Evolutionary conservation across 2,329 filamentous ascomycete species (phyloP).

Genomic region (Lasiodiplodia theobromae): DNA sequence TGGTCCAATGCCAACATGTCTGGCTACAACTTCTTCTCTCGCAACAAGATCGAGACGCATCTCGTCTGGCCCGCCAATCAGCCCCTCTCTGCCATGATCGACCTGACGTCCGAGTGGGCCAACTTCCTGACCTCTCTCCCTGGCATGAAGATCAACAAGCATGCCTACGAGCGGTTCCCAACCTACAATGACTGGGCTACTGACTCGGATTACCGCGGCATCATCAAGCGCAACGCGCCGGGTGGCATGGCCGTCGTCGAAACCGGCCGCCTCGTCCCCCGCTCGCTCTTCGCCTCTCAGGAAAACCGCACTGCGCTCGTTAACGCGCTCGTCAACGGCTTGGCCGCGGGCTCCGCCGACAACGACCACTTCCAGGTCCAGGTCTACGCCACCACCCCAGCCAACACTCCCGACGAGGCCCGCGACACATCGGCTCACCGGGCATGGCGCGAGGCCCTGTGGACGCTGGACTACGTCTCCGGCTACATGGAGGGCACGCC

Average conservation of each 20-base stretch:
- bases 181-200: slow-evolving; percentile 43
- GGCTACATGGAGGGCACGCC: slow-evolving; percentile 40
- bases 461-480: slow-evolving; percentile 35
- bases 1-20: slow-evolving; percentile 43
- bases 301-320: slow-evolving; percentile 35
- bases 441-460: slow-evolving; percentile 42
- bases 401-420: slow-evolving; percentile 40
- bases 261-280: slow-evolving; percentile 44
- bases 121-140: slow-evolving; percentile 43
- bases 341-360: slow-evolving; percentile 35
- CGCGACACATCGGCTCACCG: slow-evolving; percentile 43
- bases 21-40: slow-evolving; percentile 46
- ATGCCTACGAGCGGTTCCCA: slow-evolving; percentile 42
- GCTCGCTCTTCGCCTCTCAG: slow-evolving; percentile 38
- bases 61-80: slow-evolving; percentile 42
- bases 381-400: slow-evolving; percentile 45
- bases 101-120: slow-evolving; percentile 41
- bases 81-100: slow-evolving; percentile 36
- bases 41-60: slow-evolving; percentile 42
- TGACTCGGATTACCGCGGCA: slow-evolving; percentile 38
- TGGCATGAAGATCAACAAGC: slow-evolving; percentile 42
- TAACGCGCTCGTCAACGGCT: slow-evolving; percentile 39
- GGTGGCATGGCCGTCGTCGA: slow-evolving; percentile 45
- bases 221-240: slow-evolving; percentile 42
- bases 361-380: slow-evolving; percentile 33